These are phyloP conservation scores for Suhomyces bokatorum DNA, from an alignment of 1,139 yeast species.

Conservation along the genomic window DNA sequence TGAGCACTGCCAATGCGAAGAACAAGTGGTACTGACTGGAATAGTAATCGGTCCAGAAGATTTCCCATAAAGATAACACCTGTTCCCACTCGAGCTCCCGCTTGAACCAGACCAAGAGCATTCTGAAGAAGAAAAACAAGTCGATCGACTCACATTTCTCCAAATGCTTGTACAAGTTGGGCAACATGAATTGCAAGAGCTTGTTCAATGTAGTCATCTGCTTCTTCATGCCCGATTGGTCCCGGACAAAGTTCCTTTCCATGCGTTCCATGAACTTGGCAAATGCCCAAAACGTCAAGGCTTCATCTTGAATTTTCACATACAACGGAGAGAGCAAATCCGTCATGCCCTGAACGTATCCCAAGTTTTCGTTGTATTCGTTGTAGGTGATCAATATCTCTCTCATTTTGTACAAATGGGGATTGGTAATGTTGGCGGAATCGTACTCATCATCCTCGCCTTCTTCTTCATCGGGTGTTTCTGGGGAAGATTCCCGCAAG, in stretches of 20 bases:
- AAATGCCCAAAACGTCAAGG: conserved; percentile 86
- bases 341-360: conserved; percentile 98
- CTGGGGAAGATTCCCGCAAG: conserved; percentile 34
- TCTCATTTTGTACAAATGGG: conserved; percentile 69
- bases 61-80: conserved; percentile 83
- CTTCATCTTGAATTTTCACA: conserved; percentile 74
- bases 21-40: conserved; percentile 86
- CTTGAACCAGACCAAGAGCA: conserved; percentile 93
- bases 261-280: conserved; percentile 86
- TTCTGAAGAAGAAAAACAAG: conserved; percentile 88
- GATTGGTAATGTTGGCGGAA: conserved; percentile 55
- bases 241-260: conserved; percentile 92
- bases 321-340: conserved; percentile 88
- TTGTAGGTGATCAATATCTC: conserved; percentile 85
- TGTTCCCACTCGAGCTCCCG: conserved; percentile 86
- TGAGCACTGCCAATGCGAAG: conserved; percentile 82
- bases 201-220: conserved; percentile 85
- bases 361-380: conserved; percentile 77
- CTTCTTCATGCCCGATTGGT: conserved; percentile 88
- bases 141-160: conserved; percentile 87
- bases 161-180: conserved; percentile 77
- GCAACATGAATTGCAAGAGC: conserved; percentile 84
- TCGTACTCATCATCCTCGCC: conserved; percentile 37
- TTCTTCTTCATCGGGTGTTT: conserved; percentile 45
- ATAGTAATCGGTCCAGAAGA: conserved; percentile 83